phyloP scores from a whole-genome alignment of 2,329 filamentous ascomycete genomes.

The Ophiostoma sp. region DNA sequence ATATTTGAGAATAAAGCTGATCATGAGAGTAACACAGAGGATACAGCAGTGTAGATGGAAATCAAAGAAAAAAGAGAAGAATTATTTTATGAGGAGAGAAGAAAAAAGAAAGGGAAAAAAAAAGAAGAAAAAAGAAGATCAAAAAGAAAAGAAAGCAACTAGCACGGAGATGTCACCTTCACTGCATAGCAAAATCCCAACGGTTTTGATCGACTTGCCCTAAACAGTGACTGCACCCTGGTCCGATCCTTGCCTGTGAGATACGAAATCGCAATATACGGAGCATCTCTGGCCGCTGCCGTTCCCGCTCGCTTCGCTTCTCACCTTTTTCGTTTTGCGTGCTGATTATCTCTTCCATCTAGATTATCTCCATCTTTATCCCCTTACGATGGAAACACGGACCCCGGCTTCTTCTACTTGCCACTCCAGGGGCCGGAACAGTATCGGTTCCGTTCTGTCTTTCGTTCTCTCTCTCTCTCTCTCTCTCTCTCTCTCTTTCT shows the following conservation, averaged over 20 bases:
- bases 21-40: too few species aligned
- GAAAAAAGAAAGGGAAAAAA: too few species aligned
- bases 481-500: background rate
- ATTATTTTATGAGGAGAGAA: background rate
- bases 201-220: background rate
- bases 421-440: background rate
- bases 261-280: too few species aligned
- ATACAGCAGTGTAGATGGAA: too few species aligned
- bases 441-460: background rate
- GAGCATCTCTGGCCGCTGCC: background rate
- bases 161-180: background rate
- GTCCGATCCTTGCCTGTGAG: background rate
- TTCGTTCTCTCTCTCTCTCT: background rate
- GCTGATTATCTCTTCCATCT: background rate
- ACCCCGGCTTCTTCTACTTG: constrained; percentile 9
- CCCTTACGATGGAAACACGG: background rate
- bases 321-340: background rate
- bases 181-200: background rate
- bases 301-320: background rate
- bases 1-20: too few species aligned
- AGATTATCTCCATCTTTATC: constrained; percentile 1
- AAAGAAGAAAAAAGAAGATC: background rate
- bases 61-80: too few species aligned
- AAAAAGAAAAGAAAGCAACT: background rate
- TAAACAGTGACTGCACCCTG: background rate